Conservation (phyloP, 306 rosid species). For the Lotus japonicus region DNA sequence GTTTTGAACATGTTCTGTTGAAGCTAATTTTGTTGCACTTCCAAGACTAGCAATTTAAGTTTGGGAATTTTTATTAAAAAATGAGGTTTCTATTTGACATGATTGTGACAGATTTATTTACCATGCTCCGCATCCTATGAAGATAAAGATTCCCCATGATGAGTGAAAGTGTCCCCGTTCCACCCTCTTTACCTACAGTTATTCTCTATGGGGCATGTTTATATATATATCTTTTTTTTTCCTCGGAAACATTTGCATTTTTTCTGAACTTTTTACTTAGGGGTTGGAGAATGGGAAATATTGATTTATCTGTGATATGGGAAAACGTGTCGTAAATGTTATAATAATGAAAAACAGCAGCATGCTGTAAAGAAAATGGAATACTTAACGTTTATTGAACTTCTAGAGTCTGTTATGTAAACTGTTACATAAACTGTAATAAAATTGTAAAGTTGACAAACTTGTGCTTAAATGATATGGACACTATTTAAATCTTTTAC, state of each 20-base stretch:
- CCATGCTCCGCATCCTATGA: neutral
- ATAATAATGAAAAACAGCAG: neutral
- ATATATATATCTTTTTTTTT: no score
- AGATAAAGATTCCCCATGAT: neutral
- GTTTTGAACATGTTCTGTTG: neutral
- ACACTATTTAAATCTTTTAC: conserved; percentile 8
- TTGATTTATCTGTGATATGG: neutral
- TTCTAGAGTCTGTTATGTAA: neutral
- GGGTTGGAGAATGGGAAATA: neutral
- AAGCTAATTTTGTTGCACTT: neutral
- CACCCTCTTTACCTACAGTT: neutral
- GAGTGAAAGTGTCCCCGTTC: neutral
- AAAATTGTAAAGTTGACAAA: neutral
- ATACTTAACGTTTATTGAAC: neutral
- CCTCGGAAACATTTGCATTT: neutral
- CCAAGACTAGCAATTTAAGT: neutral
- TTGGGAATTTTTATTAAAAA: neutral
- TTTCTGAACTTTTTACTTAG: neutral
- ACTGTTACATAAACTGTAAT: neutral
- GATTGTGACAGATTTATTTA: neutral
- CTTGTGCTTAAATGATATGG: neutral
- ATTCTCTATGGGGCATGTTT: neutral
- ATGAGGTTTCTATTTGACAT: neutral
- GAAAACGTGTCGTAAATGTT: neutral
- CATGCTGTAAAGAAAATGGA: neutral